These are phyloP conservation scores for Knoxdaviesia proteae DNA, from an alignment of 2,329 filamentous ascomycete species.

Conservation along the genomic window DNA sequence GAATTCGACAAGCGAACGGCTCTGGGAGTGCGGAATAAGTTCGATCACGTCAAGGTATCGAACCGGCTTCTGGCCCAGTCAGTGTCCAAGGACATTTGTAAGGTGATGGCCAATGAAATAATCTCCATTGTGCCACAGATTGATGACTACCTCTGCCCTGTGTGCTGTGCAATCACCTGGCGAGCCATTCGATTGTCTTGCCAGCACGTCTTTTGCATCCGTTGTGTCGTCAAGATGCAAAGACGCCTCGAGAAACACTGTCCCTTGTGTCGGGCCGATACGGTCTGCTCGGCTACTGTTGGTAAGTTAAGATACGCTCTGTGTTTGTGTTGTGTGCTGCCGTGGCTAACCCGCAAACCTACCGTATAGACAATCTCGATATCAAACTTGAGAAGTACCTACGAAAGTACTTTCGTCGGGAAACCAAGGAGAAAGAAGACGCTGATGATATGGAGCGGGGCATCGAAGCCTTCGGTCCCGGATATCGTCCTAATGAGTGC, in stretches of 20 bases:
- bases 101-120: constrained; percentile 51
- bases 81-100: constrained; percentile 56
- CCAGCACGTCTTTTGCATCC: constrained; percentile 62
- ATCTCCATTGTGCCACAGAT: constrained; percentile 57
- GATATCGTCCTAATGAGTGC: constrained; percentile 39
- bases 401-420: constrained; percentile 53
- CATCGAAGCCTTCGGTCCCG: constrained; percentile 48
- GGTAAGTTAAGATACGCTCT: constrained; percentile 18
- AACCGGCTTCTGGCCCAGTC: constrained; percentile 41
- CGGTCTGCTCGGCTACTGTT: constrained; percentile 48
- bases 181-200: constrained; percentile 61
- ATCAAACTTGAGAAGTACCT: constrained; percentile 45
- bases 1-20: constrained; percentile 76
- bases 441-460: constrained; percentile 60
- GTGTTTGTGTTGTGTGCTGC: too few species aligned
- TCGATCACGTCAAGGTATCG: constrained; percentile 36
- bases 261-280: constrained; percentile 54
- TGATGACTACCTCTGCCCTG: constrained; percentile 67
- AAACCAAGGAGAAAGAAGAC: constrained; percentile 43
- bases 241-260: constrained; percentile 46
- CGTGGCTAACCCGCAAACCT: background rate
- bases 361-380: constrained; percentile 43
- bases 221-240: constrained; percentile 65
- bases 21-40: constrained; percentile 42
- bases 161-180: constrained; percentile 63